A percentile compares a stretch with the other conserved stretches of the same genome.
Conservation (phyloP, 345 rosid species). For the Dovyalis caffra region DNA sequence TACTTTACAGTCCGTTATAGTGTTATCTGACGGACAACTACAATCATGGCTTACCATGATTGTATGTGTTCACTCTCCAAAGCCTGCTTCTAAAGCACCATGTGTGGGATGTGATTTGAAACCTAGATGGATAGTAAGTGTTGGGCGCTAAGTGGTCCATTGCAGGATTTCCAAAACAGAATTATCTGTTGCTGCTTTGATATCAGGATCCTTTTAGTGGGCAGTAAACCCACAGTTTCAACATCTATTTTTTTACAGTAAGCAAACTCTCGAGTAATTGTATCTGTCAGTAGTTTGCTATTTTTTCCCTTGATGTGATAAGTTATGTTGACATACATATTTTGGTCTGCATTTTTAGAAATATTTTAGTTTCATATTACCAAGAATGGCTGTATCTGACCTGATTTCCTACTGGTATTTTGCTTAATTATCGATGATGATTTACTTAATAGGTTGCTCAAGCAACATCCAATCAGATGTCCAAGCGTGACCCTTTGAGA, state of each 20-base stretch:
- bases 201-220: not conserved
- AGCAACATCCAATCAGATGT: slow-evolving; percentile 98
- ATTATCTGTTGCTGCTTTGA: not conserved
- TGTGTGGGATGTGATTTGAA: not conserved
- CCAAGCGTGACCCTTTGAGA: slow-evolving; percentile 96
- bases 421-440: slow-evolving; percentile 1
- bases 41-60: not conserved
- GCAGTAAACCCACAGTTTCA: not conserved
- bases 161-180: not conserved
- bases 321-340: not conserved
- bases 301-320: not conserved
- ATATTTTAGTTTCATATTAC: not conserved
- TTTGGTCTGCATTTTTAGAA: not conserved
- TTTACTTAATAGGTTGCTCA: slow-evolving; percentile 83
- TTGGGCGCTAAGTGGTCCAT: not conserved
- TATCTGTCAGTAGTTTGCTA: not conserved
- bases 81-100: not conserved
- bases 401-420: not conserved
- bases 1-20: not conserved
- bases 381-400: not conserved
- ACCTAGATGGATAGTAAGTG: not conserved
- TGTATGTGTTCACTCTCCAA: not conserved
- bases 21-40: not conserved
- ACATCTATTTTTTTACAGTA: not conserved
- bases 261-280: not conserved